phyloP scores from a whole-genome alignment of 768 basidiomycete genomes.

The Steccherinum ochraceum region DNA sequence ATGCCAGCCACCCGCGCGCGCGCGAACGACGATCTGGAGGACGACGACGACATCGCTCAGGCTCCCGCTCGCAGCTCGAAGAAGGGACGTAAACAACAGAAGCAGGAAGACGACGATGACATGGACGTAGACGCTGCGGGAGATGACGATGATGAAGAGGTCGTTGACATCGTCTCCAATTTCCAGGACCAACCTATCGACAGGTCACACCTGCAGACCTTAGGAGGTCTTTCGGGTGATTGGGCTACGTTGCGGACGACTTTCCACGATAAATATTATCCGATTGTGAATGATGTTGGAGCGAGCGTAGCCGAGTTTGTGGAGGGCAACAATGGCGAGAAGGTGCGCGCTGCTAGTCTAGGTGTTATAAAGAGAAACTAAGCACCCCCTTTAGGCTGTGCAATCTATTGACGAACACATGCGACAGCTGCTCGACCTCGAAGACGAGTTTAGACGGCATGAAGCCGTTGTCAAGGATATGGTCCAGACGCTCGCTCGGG shows the following conservation, averaged over 20 bases:
- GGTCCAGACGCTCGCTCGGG: constrained; percentile 47
- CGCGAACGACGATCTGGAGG: constrained; percentile 14
- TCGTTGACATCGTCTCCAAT: constrained; percentile 42
- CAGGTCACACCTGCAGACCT: constrained; percentile 41
- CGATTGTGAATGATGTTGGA: constrained; percentile 46
- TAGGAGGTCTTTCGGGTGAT: constrained; percentile 54
- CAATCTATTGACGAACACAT: constrained; percentile 55
- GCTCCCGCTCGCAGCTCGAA: too few relatives aligned
- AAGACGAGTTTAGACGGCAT: constrained; percentile 54
- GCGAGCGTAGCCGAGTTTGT: constrained; percentile 56
- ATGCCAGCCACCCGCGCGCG: constrained; percentile 7
- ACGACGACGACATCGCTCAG: constrained; percentile 36
- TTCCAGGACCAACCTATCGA: constrained; percentile 65
- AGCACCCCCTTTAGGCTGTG: not conserved
- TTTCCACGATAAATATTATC: constrained; percentile 37
- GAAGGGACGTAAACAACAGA: constrained; percentile 6
- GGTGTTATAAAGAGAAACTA: too few relatives aligned
- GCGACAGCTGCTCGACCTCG: constrained; percentile 62
- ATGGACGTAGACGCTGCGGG: too few relatives aligned
- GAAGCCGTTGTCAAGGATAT: constrained; percentile 47
- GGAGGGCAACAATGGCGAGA: constrained; percentile 43
- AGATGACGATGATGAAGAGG: constrained; percentile 16
- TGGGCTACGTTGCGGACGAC: constrained; percentile 53
- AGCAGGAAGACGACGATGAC: constrained; percentile 20
- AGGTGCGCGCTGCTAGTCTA: constrained; percentile 29